These are phyloP conservation scores for Musa itinerans DNA, from an alignment of 176 grass and related monocot genomes.

Conservation along the genomic window DNA sequence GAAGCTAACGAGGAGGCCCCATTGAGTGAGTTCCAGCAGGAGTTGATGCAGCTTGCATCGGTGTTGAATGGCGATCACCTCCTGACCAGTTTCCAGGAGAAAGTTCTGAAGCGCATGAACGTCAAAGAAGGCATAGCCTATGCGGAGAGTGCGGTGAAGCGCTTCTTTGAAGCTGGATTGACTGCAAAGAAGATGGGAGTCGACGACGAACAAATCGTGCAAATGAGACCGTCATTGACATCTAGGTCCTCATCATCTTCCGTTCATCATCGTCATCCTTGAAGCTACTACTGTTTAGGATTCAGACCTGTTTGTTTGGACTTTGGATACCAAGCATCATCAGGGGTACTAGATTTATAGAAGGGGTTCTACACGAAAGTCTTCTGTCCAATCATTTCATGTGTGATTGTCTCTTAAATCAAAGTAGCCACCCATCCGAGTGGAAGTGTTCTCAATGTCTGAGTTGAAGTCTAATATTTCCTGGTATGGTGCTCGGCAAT, in stretches of 20 bases:
- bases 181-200: slow-evolving; percentile 67
- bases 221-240: slow-evolving; percentile 94
- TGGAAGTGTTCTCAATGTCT: too few species aligned
- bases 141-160: slow-evolving; percentile 41
- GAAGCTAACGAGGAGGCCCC: slow-evolving; percentile 90
- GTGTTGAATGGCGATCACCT: slow-evolving; percentile 82
- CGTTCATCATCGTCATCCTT: slow-evolving; percentile 36
- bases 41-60: slow-evolving; percentile 74
- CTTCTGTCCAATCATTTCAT: too few species aligned
- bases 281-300: background rate
- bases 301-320: background rate
- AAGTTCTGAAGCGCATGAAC: slow-evolving; percentile 52
- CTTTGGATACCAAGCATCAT: background rate
- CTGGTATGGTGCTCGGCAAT: too few species aligned
- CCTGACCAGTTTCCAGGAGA: slow-evolving; percentile 54
- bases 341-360: too few species aligned
- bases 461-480: too few species aligned
- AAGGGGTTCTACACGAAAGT: too few species aligned
- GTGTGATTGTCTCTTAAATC: too few species aligned
- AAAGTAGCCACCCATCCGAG: too few species aligned
- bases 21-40: slow-evolving; percentile 86
- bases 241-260: slow-evolving; percentile 30
- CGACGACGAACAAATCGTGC: slow-evolving; percentile 68
- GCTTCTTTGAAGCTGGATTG: slow-evolving; percentile 70
- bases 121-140: slow-evolving; percentile 87